Evolutionary conservation across 176 grass and related monocot genomes (phyloP), one percentile per base, ranked within the genome.

Genomic region (Rhynchospora breviuscula): DNA sequence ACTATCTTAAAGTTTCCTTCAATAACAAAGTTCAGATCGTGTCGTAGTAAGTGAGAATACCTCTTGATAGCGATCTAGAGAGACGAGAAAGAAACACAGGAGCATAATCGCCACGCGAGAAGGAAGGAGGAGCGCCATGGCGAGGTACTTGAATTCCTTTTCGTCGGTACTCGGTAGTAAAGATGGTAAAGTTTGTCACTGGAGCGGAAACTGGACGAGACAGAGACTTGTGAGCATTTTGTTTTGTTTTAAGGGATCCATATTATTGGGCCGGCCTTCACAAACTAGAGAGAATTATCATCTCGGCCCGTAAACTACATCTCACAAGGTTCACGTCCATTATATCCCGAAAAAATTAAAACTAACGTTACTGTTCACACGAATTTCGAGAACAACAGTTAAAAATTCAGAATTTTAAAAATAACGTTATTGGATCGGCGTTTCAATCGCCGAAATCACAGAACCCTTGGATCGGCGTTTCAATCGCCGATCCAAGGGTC

Each of bases 121-220:
- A 45, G 46, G 60, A 64, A 67, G 10, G 63, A 64, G 61, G 63
- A 67, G 43, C 79, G 61, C 40, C 79, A 82, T 82, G 66, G 63
- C 10, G 7, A 13, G 1, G 17, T 75, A 19, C 26, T 29, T 22
- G 13, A 26, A 29, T 78, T 40, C 2, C 35, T 40, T 1, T 40
- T 40, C n/a, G 3, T 40, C 35, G 74, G 26, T n/a, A n/a, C n/a
- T n/a, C n/a, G n/a, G n/a, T n/a, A n/a, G n/a, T 1, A 79, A 12
- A 1, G 51, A 81, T 61, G 54, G 79, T 64, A 45, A 81, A 81
- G 79, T 64, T 74, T 47, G 45, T 74, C 9, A 40, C 35, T 40
- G 35, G 65, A 67, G 29, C 7, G 26, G 2, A 3, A 35, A 33
- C 8, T 33, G 63, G 13, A 59, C 3, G 25, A 65, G 3, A 10